Base-by-base conservation (phyloP, 2,329 filamentous ascomycete species). In the Diplodia scrobiculata region DNA sequence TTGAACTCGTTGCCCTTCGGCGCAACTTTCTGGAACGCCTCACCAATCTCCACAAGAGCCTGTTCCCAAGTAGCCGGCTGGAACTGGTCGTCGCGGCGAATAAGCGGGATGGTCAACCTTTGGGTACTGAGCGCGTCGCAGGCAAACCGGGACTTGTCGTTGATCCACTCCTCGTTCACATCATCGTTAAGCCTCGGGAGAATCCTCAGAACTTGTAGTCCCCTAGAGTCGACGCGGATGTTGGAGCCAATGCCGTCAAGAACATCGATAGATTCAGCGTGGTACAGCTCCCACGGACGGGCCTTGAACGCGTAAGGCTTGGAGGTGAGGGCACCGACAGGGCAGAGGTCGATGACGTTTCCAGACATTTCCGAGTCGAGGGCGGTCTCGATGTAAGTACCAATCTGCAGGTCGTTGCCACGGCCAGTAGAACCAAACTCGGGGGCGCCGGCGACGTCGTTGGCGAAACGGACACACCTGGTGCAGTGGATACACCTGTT, bases 401-500 rank as follows among this genome's bases (percentile, higher is more conserved):
- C 95, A 76, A 99, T 99, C 80, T 99, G 93, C 74, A 99, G 87
- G 79, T 96, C 91, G 80, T 98, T 98, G 77, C 95, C 95, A 83
- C 95, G 91, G 76, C 95, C 95, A 34, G 91, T 91, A 41, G 93
- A 96, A 72, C 95, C 95, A 74, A 99, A 86, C 80, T 99, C 95
- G 41, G 95, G 92, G 68, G 95, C 95, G 74, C 95, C 95, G 69
- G 95, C 95, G 74, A 99, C 85, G 75, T 99, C 95, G 81, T 98
- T 99, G 77, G 95, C 91, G 80, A 99, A 99, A 76, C 95, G 92
- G 73, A 99, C 88, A 81, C 95, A 99, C 75, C 95, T 89, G 70
- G 95, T 99, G 85, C 95, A 99, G 84, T 99, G 95, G 75, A 99
- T 99, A 81, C 95, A 99, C 78, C 95, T 87, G 85, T 99, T 99